phyloP scores from a whole-genome alignment of 768 basidiomycete genomes.

The Cyclocybe aegerita region DNA sequence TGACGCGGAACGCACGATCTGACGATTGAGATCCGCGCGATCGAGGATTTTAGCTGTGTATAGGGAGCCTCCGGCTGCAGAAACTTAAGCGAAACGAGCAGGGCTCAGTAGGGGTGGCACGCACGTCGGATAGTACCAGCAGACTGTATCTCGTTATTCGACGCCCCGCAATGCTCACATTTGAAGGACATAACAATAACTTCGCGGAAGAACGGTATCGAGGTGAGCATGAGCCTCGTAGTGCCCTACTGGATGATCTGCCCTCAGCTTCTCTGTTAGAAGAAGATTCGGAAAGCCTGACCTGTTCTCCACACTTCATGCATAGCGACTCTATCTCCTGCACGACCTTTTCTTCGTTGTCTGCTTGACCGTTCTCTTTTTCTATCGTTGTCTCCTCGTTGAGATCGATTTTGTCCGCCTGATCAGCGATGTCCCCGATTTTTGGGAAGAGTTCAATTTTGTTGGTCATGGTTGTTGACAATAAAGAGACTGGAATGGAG shows the following conservation, averaged over 20 bases:
- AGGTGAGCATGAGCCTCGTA: constrained; percentile 86
- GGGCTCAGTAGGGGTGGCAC: constrained; percentile 21
- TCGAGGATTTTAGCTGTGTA: constrained; percentile 80
- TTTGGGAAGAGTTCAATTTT: constrained; percentile 46
- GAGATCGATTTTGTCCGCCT: constrained; percentile 35
- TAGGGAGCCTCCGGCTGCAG: constrained; percentile 73
- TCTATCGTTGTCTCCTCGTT: constrained; percentile 4
- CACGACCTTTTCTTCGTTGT: constrained; percentile 62
- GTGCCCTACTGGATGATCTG: constrained; percentile 59
- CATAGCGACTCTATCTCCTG: constrained; percentile 90
- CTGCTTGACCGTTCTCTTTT: constrained; percentile 9
- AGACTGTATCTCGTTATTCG: constrained; percentile 93
- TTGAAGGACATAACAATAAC: constrained; percentile 96
- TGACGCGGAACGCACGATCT: constrained; percentile 85
- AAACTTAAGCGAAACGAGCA: background rate
- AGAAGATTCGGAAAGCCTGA: constrained; percentile 28
- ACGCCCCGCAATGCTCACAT: constrained; percentile 87
- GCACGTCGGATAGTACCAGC: constrained; percentile 84
- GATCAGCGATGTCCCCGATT: constrained; percentile 43
- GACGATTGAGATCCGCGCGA: constrained; percentile 83
- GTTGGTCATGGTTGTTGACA: no score
- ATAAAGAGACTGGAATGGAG: no score
- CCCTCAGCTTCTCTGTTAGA: constrained; percentile 3
- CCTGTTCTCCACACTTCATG: constrained; percentile 93
- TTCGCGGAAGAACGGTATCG: constrained; percentile 94